These are phyloP conservation scores for Pichia terricola DNA, from an alignment of 1,139 yeast genomes.

Conservation along the genomic window DNA sequence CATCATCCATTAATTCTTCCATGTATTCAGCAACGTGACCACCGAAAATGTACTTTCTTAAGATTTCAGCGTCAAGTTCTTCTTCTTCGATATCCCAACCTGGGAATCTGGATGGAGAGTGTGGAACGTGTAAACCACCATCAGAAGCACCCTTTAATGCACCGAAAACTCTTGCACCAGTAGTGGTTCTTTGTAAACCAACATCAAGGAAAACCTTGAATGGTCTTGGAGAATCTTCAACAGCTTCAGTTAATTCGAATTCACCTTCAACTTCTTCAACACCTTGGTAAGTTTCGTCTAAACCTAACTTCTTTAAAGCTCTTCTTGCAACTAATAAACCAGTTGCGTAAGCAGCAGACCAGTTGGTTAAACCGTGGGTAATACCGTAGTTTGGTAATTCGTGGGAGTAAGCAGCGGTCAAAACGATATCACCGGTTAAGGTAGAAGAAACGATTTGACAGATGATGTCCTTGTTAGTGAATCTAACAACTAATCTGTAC, in stretches of 20 bases:
- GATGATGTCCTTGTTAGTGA: constrained; percentile 99
- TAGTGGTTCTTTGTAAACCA: constrained; percentile 99
- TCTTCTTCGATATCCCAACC: constrained; percentile 99
- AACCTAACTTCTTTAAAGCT: constrained; percentile 94
- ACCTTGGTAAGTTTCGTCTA: constrained; percentile 97
- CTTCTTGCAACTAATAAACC: constrained; percentile 99
- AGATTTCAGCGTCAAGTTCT: constrained; percentile 95
- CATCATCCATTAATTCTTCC: constrained; percentile 99
- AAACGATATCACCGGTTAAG: constrained; percentile 93
- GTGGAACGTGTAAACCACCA: constrained; percentile 99
- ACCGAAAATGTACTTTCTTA: constrained; percentile 93
- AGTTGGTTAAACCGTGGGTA: constrained; percentile 98
- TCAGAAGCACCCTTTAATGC: constrained; percentile 99
- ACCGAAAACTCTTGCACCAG: constrained; percentile 99
- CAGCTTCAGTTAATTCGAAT: constrained; percentile 96
- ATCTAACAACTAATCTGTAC: constrained; percentile 99
- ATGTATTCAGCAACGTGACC: constrained; percentile 99
- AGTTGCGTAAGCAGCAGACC: constrained; percentile 99
- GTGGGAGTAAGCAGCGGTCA: constrained; percentile 97
- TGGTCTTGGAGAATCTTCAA: constrained; percentile 99
- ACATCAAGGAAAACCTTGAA: constrained; percentile 99
- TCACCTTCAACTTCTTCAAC: constrained; percentile 99
- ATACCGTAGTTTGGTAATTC: constrained; percentile 98
- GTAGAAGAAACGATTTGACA: constrained; percentile 96
- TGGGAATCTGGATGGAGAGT: constrained; percentile 99